Conservation (phyloP, 306 rosid species). For the Lagenaria siceraria region DNA sequence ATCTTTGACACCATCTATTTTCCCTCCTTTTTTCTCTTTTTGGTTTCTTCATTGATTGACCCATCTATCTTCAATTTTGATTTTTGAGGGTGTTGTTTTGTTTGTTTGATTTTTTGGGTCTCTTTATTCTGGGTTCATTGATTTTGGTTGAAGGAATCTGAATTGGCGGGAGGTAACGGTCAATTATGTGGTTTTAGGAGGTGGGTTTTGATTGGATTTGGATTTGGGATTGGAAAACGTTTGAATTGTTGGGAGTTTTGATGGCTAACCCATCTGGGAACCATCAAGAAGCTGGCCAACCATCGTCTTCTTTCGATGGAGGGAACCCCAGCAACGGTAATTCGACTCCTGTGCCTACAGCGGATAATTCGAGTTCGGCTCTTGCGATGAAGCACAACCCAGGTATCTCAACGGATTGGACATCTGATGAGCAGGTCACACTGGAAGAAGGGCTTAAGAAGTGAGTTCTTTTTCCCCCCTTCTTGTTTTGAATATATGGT, state of each 20-base stretch:
- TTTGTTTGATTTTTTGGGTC: neutral
- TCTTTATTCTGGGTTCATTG: neutral
- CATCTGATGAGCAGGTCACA: conserved; percentile 61
- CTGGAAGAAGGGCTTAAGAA: conserved; percentile 75
- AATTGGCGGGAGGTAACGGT: conserved; percentile 70
- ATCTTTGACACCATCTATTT: neutral
- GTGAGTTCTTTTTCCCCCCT: conserved; percentile 28
- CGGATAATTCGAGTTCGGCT: conserved; percentile 49
- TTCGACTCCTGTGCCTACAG: conserved; percentile 30
- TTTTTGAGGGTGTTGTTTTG: neutral
- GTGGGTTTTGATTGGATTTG: conserved; percentile 15
- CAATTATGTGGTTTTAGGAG: conserved; percentile 21
- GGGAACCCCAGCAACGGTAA: conserved; percentile 46
- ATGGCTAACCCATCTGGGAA: conserved; percentile 75
- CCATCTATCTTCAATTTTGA: neutral
- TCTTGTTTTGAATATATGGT: neutral
- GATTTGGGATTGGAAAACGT: conserved; percentile 4
- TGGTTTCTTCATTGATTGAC: neutral
- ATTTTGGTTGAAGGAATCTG: conserved; percentile 4
- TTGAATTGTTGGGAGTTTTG: neutral
- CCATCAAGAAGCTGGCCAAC: conserved; percentile 62
- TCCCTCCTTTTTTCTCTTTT: neutral
- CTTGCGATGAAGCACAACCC: conserved; percentile 84
- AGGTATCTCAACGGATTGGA: conserved; percentile 80
- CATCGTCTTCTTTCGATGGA: conserved; percentile 60